These are phyloP conservation scores for Pyracantha coccinea DNA, from an alignment of 331 rosid species.

Conservation along the genomic window DNA sequence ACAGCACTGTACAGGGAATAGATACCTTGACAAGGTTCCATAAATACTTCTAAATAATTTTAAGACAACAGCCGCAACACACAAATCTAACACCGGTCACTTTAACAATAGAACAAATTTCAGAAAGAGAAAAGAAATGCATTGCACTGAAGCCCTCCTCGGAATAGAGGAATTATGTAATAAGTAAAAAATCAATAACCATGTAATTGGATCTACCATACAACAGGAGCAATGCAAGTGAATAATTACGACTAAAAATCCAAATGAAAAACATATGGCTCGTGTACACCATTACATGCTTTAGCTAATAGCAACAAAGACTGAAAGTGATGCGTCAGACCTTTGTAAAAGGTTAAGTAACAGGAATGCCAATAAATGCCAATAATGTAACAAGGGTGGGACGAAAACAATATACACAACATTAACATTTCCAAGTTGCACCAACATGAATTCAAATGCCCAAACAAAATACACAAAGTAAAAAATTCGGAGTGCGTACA, in stretches of 20 bases:
- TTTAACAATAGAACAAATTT: background rate
- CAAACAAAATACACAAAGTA: background rate
- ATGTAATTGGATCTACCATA: background rate
- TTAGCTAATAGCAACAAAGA: background rate
- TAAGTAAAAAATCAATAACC: background rate
- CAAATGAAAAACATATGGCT: background rate
- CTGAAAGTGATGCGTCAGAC: background rate
- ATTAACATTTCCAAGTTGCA: background rate
- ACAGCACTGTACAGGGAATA: background rate
- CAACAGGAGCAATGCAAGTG: background rate
- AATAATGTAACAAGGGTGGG: background rate
- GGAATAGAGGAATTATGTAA: background rate
- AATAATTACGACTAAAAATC: background rate
- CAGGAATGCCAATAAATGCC: background rate
- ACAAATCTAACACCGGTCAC: background rate
- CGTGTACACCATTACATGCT: background rate
- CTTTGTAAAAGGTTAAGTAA: background rate
- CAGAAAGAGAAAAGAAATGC: background rate
- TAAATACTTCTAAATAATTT: background rate
- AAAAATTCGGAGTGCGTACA: conserved; percentile 26
- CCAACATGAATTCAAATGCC: background rate
- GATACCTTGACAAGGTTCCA: background rate
- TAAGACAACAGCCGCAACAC: background rate
- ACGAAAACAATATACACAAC: background rate
- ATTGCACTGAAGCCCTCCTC: background rate